These are phyloP conservation scores for Delitschia confertaspora DNA, from an alignment of 495 filamentous ascomycete genomes.

Conservation along the genomic window DNA sequence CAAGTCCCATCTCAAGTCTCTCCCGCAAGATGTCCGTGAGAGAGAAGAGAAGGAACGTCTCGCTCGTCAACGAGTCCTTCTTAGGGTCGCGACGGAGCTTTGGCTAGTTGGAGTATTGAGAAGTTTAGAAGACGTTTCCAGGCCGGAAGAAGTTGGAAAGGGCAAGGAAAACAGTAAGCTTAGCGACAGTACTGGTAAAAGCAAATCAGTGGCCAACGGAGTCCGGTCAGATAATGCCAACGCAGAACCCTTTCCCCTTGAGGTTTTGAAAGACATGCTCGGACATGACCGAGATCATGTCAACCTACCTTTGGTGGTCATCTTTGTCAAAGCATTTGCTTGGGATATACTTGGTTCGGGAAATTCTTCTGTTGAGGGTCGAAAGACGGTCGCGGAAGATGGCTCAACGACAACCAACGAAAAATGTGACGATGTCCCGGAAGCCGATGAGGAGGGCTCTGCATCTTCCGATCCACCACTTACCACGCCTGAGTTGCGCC, in stretches of 20 bases:
- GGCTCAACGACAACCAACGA: conserved; percentile 51
- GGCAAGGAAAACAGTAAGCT: conserved; percentile 49
- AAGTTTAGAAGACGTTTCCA: conserved; percentile 79
- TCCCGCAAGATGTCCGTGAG: conserved; percentile 74
- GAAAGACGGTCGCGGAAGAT: conserved; percentile 79
- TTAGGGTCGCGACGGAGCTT: conserved; percentile 87
- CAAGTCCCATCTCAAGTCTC: conserved; percentile 68
- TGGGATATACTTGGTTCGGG: conserved; percentile 91
- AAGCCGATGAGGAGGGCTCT: conserved; percentile 38
- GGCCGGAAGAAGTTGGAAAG: conserved; percentile 67
- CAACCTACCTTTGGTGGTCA: conserved; percentile 81
- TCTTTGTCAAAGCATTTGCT: conserved; percentile 91
- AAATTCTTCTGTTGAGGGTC: conserved; percentile 55
- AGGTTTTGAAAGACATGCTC: conserved; percentile 91
- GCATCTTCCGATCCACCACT: conserved; percentile 59
- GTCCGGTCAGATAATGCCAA: conserved; percentile 31
- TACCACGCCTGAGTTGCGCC: conserved; percentile 63
- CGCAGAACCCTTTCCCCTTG: conserved; percentile 80
- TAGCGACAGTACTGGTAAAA: conserved; percentile 43
- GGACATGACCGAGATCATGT: conserved; percentile 87
- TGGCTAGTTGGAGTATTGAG: conserved; percentile 87
- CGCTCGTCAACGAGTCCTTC: conserved; percentile 71
- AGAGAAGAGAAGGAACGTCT: conserved; percentile 93
- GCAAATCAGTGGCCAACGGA: conserved; percentile 39
- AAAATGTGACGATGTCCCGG: conserved; percentile 43